Evolutionary conservation across 208 protist genomes (phyloP), one percentile per base, ranked within the genome.

Genomic region (Crithidia sp.): DNA sequence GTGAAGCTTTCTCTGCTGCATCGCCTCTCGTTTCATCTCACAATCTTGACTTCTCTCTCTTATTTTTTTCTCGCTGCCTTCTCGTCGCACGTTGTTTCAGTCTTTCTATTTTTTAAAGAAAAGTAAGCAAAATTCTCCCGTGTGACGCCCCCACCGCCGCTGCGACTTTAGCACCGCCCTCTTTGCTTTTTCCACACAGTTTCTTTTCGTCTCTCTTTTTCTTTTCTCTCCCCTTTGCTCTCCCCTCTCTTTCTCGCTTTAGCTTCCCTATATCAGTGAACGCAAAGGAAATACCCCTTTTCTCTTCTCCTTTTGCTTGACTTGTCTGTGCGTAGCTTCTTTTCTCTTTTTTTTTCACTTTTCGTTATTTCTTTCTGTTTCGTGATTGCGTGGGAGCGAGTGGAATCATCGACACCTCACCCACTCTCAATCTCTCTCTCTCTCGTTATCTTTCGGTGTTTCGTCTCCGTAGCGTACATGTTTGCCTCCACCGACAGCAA

Each of bases 51-150:
- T 61, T 52, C 40, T 57, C 37, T 39, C 19, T 19, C 39, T 41
- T 64, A 67, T 65, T 52, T 49, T 49, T 49, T 49, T 49, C 0
- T 49, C 45, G 45, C 45, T 49, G 12, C 45, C 45, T 49, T 49
- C 9, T 14, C 7, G 12, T 13, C 45, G 45, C 7, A 13, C 7
- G 17, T 7, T 52, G 9, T 55, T 39, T 28, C 28, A 28, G 28
- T 28, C 28, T 28, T 28, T 28, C 28, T 28, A 28, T 28, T 28
- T 28, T 28, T 28, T 28, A 28, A 28, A 28, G 28, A 28, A 28
- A 28, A 28, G 28, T 28, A 1, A 28, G 28, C 28, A 28, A 28
- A 28, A 28, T 28, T 28, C 28, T 28, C 28, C 28, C 28, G 28
- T 28, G 28, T 28, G 28, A 28, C 28, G 28, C 28, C 28, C 1